Base-by-base conservation (phyloP, 192 early-diverging fungal genomes). In the Anaeromyces robustus region DNA sequence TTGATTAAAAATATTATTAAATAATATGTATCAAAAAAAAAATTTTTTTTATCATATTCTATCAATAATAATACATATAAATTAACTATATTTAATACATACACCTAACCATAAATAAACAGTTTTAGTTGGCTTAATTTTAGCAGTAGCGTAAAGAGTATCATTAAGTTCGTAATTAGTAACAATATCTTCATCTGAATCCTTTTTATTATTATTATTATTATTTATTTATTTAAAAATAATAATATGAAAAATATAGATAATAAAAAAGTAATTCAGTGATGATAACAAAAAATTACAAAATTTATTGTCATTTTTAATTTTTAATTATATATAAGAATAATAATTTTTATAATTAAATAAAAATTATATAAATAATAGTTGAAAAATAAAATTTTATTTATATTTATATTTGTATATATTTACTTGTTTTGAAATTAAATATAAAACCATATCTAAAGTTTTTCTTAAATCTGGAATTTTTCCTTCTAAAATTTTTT, bases 381-480 rank as follows among this genome's bases (percentile, higher is more conserved):
- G n/a, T n/a, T n/a, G n/a, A n/a, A n/a, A n/a, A n/a, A n/a, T n/a
- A n/a, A n/a, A n/a, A n/a, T n/a, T n/a, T n/a, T 30, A 59, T 26
- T 29, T 30, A 80, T 77, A 59, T 31, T 3, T 28, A 30, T n/a
- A 59, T 28, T 37, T 79, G 37, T 29, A 11, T 19, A 85, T 31
- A 17, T 30, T 29, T 29, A 80, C 85, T 31, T 85, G 22, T 81
- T 91, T 86, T 30, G 89, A 86, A 39, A 88, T 85, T 37, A 98
- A 85, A 78, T 91, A 94, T n/a, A 93, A 87, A 30, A 98, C 94
- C 86, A 94, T 92, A 68, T 92, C 91, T 78, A 97, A 86, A 0
- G 95, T 96, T 86, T 98, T 98, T 87, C 94, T 91, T 80, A 99
- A 95, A 84, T 99, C 96, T 7, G 97, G 97, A 52, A 99, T 93